A percentile compares a stretch with the other conserved stretches of the same genome.
These are phyloP conservation scores for Tricharina praecox DNA, from an alignment of 495 filamentous ascomycete species.

Conservation along the genomic window DNA sequence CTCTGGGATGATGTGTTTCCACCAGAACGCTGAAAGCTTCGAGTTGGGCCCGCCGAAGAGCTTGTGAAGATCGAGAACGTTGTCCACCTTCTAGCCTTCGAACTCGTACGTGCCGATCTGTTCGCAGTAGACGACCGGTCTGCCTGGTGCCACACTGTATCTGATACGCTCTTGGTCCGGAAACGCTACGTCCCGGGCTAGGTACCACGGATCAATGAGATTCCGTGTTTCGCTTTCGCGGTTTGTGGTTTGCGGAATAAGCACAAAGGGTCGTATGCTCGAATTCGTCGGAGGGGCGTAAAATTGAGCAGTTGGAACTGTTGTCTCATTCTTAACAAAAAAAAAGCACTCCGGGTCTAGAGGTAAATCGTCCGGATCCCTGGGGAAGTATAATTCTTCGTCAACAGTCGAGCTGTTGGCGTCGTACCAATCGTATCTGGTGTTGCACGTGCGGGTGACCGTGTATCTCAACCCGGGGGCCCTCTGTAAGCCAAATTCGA, in stretches of 20 bases:
- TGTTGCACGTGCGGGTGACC: background rate
- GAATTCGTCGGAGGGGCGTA: no score
- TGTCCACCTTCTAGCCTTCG: background rate
- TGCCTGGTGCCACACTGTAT: background rate
- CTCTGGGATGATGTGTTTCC: no score
- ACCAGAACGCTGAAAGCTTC: no score
- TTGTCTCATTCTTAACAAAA: no score
- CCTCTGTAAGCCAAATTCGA: slow-evolving; percentile 1
- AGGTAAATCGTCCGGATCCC: no score
- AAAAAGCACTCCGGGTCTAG: no score
- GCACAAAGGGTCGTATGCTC: no score
- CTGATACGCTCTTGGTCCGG: background rate
- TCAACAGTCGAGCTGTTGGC: no score
- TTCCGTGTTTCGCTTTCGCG: background rate
- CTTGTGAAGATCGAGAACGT: background rate
- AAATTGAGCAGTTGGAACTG: no score
- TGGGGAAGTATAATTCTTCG: no score
- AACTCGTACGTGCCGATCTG: slow-evolving; percentile 3
- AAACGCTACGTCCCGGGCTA: no score
- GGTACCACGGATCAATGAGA: slow-evolving; percentile 6
- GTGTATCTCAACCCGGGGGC: background rate
- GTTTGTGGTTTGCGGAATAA: slow-evolving; percentile 3
- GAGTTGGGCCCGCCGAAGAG: background rate
- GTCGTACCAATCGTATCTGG: background rate
- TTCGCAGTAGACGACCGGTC: slow-evolving; percentile 4